These are phyloP conservation scores for Penicillium waksmanii DNA, from an alignment of 495 filamentous ascomycete genomes.

Conservation along the genomic window DNA sequence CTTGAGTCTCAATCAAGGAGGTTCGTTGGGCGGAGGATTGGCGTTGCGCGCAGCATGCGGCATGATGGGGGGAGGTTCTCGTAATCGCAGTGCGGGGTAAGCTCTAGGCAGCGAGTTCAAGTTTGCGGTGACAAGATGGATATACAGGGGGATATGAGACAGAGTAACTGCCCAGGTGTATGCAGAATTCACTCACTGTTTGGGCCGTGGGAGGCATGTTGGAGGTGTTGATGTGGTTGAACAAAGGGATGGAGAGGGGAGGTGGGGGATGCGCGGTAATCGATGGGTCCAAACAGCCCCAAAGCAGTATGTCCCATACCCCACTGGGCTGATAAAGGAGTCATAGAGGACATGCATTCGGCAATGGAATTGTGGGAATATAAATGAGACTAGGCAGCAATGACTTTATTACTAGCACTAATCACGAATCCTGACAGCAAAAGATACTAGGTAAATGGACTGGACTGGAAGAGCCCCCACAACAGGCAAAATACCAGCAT, in stretches of 20 bases:
- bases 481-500: too few relatives aligned
- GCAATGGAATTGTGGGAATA: background rate
- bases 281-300: constrained; percentile 11
- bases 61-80: background rate
- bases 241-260: constrained; percentile 19
- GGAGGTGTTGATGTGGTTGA: constrained; percentile 16
- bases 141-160: background rate
- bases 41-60: background rate
- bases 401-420: too few relatives aligned
- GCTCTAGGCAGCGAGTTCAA: constrained; percentile 15
- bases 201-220: constrained; percentile 48
- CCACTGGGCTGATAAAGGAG: background rate
- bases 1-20: constrained; percentile 2
- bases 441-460: too few relatives aligned
- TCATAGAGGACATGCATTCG: background rate
- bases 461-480: too few relatives aligned
- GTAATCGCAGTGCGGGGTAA: constrained; percentile 33
- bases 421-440: too few relatives aligned
- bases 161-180: background rate
- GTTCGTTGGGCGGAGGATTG: background rate
- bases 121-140: background rate
- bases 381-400: background rate
- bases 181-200: constrained; percentile 34
- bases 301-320: background rate
- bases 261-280: constrained; percentile 16